These are phyloP conservation scores for Solanum chiquidenum DNA, from an alignment of 257 asterid genomes.

Conservation along the genomic window DNA sequence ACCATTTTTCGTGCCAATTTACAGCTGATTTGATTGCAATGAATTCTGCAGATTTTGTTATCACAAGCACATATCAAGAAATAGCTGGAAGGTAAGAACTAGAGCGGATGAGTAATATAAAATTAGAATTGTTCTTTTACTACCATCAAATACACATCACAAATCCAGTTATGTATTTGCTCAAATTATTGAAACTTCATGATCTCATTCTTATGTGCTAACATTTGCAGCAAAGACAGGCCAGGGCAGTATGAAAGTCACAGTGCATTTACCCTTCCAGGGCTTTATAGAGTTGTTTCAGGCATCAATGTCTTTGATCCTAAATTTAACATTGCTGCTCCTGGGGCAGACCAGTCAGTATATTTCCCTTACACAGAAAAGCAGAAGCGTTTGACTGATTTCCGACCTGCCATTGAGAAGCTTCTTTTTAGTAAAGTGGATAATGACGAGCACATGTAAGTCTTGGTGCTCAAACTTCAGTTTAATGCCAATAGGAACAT, in stretches of 20 bases:
- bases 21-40: conserved; percentile 86
- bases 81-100: conserved; percentile 75
- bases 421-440: conserved; percentile 61
- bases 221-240: conserved; percentile 67
- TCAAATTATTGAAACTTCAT: background rate
- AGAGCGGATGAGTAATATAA: background rate
- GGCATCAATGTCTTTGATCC: conserved; percentile 84
- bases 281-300: conserved; percentile 68
- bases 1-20: conserved; percentile 87
- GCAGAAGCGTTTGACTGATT: conserved; percentile 43
- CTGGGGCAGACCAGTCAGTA: conserved; percentile 81
- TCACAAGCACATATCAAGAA: conserved; percentile 90
- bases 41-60: conserved; percentile 86
- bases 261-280: conserved; percentile 67
- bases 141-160: background rate
- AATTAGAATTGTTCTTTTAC: background rate
- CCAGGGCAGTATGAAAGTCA: conserved; percentile 94
- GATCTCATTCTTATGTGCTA: background rate
- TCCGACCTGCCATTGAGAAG: conserved; percentile 57
- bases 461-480: background rate
- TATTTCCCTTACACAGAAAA: conserved; percentile 71
- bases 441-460: conserved; percentile 75
- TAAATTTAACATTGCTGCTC: conserved; percentile 81
- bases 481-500: background rate
- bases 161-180: background rate